Base-by-base conservation (phyloP, 2,329 filamentous ascomycete species). In the Metarhizium robertsii region DNA sequence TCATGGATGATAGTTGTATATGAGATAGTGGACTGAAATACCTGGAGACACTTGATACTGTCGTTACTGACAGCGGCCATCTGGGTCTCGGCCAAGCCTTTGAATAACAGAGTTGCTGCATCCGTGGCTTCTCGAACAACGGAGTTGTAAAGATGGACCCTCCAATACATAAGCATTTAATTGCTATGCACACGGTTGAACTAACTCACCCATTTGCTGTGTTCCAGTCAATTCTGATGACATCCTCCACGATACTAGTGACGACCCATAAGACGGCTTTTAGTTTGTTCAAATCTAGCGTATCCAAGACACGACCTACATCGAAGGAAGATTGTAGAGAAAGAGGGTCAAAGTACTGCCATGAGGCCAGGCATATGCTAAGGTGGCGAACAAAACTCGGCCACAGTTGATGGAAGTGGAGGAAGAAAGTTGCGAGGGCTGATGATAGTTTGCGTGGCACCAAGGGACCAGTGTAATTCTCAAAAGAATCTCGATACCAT, bases 371-470 rank as follows among this genome's bases (percentile, higher is more conserved):
- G 55, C 81, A 87, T 55, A 79, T 73, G 11, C 62, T 59, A 40
- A 90, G 70, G 63, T 87, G 84, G 42, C 76, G 77, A 38, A 90
- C 68, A 58, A 85, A 88, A 52, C 72, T 73, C n/a, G 76, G 73
- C 87, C 88, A 92, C 6, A 80, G 73, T 11, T 77, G 72, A 11
- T 87, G 81, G 58, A 88, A 87, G 56, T 86, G 86, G 36, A 89
- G 76, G 64, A 88, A 91, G 65, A 86, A 90, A 20, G 86, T 86
- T 16, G 87, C 85, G 6, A 92, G 72, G 6, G 87, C 87, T n/a
- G 87, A 86, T 60, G 86, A 88, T 29, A 92, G 76, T 70, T 94
- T 94, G 61, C 83, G 83, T 20, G 82, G 75, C 6, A 90, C 86
- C 53, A 90, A 75, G 3, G 78, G 72, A 2, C 80, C 79, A 5